These are phyloP conservation scores for Torulaspora pretoriensis DNA, from an alignment of 1,139 yeast genomes.

Conservation along the genomic window DNA sequence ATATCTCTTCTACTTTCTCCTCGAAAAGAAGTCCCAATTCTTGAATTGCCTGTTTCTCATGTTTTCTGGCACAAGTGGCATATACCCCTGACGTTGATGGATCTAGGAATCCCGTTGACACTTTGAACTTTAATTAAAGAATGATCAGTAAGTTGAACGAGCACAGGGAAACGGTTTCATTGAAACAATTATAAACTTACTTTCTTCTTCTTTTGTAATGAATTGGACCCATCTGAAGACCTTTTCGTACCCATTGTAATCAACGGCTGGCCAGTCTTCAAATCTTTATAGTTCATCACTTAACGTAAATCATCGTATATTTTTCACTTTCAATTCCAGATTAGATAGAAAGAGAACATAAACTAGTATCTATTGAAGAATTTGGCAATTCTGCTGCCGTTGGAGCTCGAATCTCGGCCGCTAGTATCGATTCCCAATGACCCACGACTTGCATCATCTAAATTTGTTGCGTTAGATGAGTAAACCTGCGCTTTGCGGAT, in stretches of 20 bases:
- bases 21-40: constrained; percentile 64
- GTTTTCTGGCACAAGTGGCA: constrained; percentile 78
- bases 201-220: constrained; percentile 12
- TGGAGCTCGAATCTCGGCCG: constrained; percentile 17
- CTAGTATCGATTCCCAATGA: constrained; percentile 17
- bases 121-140: constrained; percentile 27
- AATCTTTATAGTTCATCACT: neutral
- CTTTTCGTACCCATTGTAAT: constrained; percentile 10
- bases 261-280: too few species aligned
- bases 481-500: constrained; percentile 40
- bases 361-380: constrained; percentile 27
- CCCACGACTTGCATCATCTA: constrained; percentile 12
- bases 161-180: neutral
- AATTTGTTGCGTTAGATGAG: constrained; percentile 9
- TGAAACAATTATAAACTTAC: constrained; percentile 3
- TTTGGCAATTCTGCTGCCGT: constrained; percentile 28
- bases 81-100: constrained; percentile 81
- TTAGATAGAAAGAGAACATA: neutral
- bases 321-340: constrained; percentile 1
- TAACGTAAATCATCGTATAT: neutral
- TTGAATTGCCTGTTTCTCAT: constrained; percentile 68
- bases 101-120: constrained; percentile 42
- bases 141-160: constrained; percentile 5
- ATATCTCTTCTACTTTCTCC: constrained; percentile 55
- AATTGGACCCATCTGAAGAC: constrained; percentile 4